Percentiles rank a stretch among this genome's conserved stretches.
These are phyloP conservation scores for Parachlorella kessleri DNA, from an alignment of 139 green algal species.

Conservation along the genomic window DNA sequence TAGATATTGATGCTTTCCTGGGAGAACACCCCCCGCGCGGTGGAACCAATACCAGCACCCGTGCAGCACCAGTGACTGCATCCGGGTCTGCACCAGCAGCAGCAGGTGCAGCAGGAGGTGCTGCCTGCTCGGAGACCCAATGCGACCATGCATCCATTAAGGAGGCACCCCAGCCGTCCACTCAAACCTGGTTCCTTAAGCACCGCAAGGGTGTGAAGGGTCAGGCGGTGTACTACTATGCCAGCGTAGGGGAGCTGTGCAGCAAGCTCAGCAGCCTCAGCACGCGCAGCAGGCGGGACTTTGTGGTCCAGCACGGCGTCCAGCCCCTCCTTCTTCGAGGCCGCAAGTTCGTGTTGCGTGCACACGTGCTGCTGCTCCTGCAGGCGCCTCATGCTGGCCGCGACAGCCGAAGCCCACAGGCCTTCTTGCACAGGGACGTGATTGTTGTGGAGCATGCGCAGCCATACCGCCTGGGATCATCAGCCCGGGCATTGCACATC, in stretches of 20 bases:
- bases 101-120: no score
- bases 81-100: no score
- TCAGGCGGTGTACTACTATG: background rate
- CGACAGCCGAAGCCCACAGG: background rate
- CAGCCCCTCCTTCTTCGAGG: background rate
- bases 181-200: background rate
- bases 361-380: background rate
- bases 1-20: no score
- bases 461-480: background rate
- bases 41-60: no score
- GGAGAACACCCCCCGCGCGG: no score
- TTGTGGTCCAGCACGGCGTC: background rate
- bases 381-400: no score
- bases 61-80: no score
- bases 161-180: no score
- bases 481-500: background rate
- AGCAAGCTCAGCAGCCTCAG: background rate
- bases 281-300: background rate
- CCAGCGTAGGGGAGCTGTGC: background rate
- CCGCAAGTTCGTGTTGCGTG: background rate
- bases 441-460: background rate
- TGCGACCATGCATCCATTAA: no score
- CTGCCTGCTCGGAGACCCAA: no score
- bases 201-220: background rate
- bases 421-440: background rate